phyloP scores from a whole-genome alignment of 1,139 yeast genomes.

The Hemisphaericaspora xylanilytica region DNA sequence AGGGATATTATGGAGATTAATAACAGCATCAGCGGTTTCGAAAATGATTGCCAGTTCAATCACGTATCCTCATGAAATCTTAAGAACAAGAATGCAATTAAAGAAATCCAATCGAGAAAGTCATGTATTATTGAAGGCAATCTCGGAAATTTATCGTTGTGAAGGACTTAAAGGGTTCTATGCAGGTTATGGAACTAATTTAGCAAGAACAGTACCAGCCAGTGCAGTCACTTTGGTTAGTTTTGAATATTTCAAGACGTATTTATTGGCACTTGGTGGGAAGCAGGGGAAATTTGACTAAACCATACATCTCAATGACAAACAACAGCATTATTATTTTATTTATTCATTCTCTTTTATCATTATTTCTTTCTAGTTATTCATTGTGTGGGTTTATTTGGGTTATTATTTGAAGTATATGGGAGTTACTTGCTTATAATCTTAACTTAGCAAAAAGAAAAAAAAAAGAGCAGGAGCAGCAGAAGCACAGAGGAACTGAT shows the following conservation, averaged over 20 bases:
- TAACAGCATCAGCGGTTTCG: conserved; percentile 74
- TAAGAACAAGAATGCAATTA: conserved; percentile 88
- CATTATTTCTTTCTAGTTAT: background rate
- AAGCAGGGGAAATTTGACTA: background rate
- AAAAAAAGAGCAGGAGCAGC: too few relatives aligned
- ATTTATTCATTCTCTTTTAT: background rate
- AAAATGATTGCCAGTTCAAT: conserved; percentile 87
- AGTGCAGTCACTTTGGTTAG: conserved; percentile 93
- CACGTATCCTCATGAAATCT: conserved; percentile 95
- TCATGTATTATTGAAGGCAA: conserved; percentile 22
- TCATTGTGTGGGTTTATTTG: background rate
- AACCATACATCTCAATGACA: background rate
- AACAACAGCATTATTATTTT: background rate
- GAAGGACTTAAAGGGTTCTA: conserved; percentile 87
- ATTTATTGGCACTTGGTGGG: conserved; percentile 44
- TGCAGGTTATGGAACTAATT: conserved; percentile 83
- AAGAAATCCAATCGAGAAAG: conserved; percentile 20
- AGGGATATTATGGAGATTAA: conserved; percentile 43
- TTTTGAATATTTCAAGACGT: conserved; percentile 78
- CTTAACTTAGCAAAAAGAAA: too few relatives aligned
- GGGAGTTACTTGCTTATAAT: too few relatives aligned
- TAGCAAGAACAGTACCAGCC: conserved; percentile 91
- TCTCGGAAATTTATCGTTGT: conserved; percentile 50
- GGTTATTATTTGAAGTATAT: background rate
- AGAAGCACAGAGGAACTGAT: background rate